Base-by-base conservation (phyloP, 2,329 filamentous ascomycete species). In the Penicillium corylophilum region DNA sequence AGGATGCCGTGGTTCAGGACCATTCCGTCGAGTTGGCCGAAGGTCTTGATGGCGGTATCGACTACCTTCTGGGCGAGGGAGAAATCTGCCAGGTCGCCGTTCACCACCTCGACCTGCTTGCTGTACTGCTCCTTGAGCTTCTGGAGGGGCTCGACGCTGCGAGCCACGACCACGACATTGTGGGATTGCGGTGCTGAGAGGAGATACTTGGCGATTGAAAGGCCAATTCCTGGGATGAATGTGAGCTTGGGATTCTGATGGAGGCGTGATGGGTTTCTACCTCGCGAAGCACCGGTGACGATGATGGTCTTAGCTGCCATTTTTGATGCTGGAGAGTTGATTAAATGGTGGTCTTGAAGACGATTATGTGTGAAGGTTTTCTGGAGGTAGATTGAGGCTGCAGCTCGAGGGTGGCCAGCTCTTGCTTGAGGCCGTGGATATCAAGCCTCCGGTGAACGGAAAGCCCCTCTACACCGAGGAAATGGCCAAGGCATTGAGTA, bases 1-100 rank as follows among this genome's bases (percentile, higher is more conserved):
- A 99, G 74, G 1, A 85, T 78, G 18, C 91, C 92, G 68, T 99
- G 94, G 71, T 97, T 97, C 55, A 97, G 76, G 12, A 99, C 83
- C 40, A 99, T 69, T 1, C 86, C 88, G 67, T 99, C 91, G 4
- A 99, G 73, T 44, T 77, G 78, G 9, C 86, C 87, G 69, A 90
- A 97, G 0, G 81, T 75, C 24, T 81, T 74, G 10, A 88, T 65
- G 0, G 91, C 87, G 1, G 85, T 73, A 3, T 86, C 77, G 4
- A 90, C 82, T 4, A 88, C 81, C 65, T 82, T 82, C 1, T 79
- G 71, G 4, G 83, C 81, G 24, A 87, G 66, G 0, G 69, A 72
- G 23, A 78, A 66, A 58, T 85, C 80, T 1, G 76, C 68, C 10
- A 84, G 69, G 56, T 87, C 83, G n/a, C 82, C 83, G 2, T 78